Conservation (phyloP, 495 filamentous ascomycete genomes). For the Oleoguttula mirabilis region DNA sequence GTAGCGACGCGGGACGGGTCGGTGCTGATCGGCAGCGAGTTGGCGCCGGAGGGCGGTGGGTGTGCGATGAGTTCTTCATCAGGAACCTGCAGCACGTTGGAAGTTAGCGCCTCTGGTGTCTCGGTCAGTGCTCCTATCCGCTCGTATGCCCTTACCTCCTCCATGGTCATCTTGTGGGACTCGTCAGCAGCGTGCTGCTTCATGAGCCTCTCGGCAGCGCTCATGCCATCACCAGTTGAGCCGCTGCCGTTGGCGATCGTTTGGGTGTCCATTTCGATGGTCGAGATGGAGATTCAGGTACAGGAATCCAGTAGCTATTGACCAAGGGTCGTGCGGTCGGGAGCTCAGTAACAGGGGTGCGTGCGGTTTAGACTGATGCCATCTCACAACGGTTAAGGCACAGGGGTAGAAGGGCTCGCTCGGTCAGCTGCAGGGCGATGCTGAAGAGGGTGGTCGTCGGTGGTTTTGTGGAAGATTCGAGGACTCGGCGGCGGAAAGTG, state of each 20-base stretch:
- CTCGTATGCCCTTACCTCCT: no score
- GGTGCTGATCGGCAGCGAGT: constrained; percentile 25
- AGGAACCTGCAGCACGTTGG: no score
- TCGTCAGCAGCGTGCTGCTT: background rate
- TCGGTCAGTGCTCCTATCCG: no score
- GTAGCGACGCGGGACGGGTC: constrained; percentile 24
- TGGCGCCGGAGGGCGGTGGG: constrained; percentile 30
- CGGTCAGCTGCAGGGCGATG: no score
- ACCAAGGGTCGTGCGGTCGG: background rate
- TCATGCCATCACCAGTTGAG: background rate
- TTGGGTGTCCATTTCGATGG: background rate
- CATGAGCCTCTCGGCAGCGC: background rate
- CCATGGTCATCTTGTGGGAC: background rate
- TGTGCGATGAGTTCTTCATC: background rate
- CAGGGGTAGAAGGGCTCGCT: no score
- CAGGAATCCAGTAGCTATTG: background rate
- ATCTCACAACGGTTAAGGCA: no score
- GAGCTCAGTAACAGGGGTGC: no score
- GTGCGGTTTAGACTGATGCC: no score
- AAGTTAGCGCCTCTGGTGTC: no score
- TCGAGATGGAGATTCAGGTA: background rate
- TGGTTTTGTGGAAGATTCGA: no score
- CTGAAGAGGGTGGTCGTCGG: no score
- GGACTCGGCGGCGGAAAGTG: no score
- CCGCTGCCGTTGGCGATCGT: background rate